Conservation (phyloP, 2,329 filamentous ascomycete genomes). For the Curvularia sp. region DNA sequence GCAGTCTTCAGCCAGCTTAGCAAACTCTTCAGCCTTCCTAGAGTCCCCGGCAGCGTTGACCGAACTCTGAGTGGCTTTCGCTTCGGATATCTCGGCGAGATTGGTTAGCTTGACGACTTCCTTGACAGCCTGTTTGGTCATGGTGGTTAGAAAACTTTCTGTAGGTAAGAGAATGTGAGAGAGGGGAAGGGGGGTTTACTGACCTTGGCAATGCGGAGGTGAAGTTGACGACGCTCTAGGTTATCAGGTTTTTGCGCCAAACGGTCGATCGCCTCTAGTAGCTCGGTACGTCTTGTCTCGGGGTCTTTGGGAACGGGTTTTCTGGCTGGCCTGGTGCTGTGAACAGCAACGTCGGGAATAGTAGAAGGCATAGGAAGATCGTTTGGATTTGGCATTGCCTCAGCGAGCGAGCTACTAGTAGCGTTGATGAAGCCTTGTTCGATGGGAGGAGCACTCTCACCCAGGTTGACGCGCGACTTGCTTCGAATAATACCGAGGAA, state of each 20-base stretch:
- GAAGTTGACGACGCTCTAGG: constrained; percentile 22
- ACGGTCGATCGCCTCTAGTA: constrained; percentile 6
- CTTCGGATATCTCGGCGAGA: too few relatives aligned
- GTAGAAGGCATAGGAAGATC: constrained; percentile 23
- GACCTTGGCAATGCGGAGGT: constrained; percentile 38
- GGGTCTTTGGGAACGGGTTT: background rate
- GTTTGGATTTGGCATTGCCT: constrained; percentile 28
- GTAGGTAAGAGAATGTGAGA: constrained; percentile 2
- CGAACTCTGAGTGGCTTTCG: too few relatives aligned
- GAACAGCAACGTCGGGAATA: background rate
- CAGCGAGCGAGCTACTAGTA: constrained; percentile 27
- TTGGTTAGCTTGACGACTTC: too few relatives aligned
- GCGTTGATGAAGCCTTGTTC: constrained; percentile 27
- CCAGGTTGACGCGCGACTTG: constrained; percentile 5
- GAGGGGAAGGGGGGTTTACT: constrained; percentile 13
- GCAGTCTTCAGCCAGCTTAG: too few relatives aligned
- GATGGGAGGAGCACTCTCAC: constrained; percentile 9
- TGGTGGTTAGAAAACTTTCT: constrained; percentile 22
- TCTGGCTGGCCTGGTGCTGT: background rate
- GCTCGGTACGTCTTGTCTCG: too few relatives aligned
- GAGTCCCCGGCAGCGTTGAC: too few relatives aligned
- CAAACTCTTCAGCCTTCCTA: too few relatives aligned
- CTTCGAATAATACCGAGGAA: constrained; percentile 4
- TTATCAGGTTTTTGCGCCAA: constrained; percentile 17
- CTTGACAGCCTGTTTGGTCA: constrained; percentile 30